These are phyloP conservation scores for Pinus tabuliformis DNA, from an alignment of 75 land plant species.

Conservation along the genomic window DNA sequence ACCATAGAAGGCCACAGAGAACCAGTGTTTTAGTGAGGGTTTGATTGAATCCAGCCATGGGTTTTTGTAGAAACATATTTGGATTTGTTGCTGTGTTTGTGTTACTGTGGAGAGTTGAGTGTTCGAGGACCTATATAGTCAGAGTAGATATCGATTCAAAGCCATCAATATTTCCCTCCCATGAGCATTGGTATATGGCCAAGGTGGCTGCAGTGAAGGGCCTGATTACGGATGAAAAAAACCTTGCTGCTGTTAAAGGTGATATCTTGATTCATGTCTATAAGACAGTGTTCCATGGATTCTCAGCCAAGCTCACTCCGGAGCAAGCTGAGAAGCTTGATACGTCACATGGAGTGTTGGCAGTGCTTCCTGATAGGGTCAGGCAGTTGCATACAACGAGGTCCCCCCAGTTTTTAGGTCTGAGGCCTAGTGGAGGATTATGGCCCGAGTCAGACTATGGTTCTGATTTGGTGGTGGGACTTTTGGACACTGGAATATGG, in stretches of 20 bases:
- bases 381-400: conserved; percentile 88
- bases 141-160: neutral
- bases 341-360: conserved; percentile 51
- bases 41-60: neutral
- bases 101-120: neutral
- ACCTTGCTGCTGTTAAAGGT: neutral
- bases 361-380: conserved; percentile 54
- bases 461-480: conserved; percentile 75
- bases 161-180: neutral
- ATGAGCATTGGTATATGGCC: neutral
- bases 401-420: conserved; percentile 89
- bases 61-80: neutral
- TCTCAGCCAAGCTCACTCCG: conserved; percentile 57
- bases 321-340: conserved; percentile 31
- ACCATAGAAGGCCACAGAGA: neutral
- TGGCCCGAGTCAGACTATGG: conserved; percentile 88
- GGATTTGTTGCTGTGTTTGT: neutral
- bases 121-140: neutral
- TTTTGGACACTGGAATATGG: conserved; percentile 94
- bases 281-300: conserved; percentile 76
- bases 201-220: conserved; percentile 3
- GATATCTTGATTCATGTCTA: conserved; percentile 57
- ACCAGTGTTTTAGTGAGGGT: neutral
- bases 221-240: neutral
- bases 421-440: conserved; percentile 48